Percentiles rank a stretch among this genome's conserved stretches.
These are phyloP conservation scores for Arthrinium puccinioides DNA, from an alignment of 2,329 filamentous ascomycete species.

Conservation along the genomic window DNA sequence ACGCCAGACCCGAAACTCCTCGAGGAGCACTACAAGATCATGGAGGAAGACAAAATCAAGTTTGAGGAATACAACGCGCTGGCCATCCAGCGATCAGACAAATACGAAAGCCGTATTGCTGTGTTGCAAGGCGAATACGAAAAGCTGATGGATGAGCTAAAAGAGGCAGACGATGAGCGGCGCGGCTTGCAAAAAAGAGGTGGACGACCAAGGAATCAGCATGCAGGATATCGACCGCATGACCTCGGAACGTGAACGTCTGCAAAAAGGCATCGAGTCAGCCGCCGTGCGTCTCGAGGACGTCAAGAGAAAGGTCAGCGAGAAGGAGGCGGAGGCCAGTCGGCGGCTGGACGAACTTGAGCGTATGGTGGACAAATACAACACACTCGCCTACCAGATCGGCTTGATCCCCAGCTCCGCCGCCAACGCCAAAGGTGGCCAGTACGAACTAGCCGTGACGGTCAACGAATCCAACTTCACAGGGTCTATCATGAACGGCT, in stretches of 20 bases:
- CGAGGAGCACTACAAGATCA: constrained; percentile 83
- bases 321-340: constrained; percentile 84
- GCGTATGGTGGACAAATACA: constrained; percentile 81
- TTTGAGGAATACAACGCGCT: constrained; percentile 91
- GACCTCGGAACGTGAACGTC: constrained; percentile 87
- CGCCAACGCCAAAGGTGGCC: constrained; percentile 72
- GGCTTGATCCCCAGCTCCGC: constrained; percentile 81
- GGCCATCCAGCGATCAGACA: constrained; percentile 78
- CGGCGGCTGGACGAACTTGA: constrained; percentile 89
- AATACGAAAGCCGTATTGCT: constrained; percentile 74
- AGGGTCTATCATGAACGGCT: constrained; percentile 46
- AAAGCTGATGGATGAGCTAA: constrained; percentile 67
- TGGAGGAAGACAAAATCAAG: constrained; percentile 90
- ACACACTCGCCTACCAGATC: constrained; percentile 89
- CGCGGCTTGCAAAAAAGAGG: constrained; percentile 70
- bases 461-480: constrained; percentile 77
- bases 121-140: constrained; percentile 82
- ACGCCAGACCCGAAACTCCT: constrained; percentile 77
- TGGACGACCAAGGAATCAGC: constrained; percentile 90
- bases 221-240: constrained; percentile 99
- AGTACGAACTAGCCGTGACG: constrained; percentile 81
- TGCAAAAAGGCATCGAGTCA: constrained; percentile 82
- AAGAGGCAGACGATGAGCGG: constrained; percentile 77
- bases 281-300: constrained; percentile 74
- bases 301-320: constrained; percentile 70